Percentiles rank a stretch among this genome's conserved stretches.
Conservation (phyloP, 192 early-diverging fungal genomes). For the Umbelopsis sp. region DNA sequence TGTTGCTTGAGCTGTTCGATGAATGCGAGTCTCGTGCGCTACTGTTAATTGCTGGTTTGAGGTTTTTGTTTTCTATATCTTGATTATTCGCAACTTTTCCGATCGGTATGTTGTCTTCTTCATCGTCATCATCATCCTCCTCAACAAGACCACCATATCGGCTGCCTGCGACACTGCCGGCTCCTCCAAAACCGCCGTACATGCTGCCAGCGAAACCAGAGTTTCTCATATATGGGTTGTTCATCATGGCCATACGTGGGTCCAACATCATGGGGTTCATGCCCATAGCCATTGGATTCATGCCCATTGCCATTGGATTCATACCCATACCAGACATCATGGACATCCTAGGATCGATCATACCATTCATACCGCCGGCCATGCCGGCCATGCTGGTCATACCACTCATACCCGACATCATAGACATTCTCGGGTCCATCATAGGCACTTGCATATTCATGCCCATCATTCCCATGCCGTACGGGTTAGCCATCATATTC, state of each 20-base stretch:
- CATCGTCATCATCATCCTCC: constrained; percentile 30
- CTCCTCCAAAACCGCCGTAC: constrained; percentile 17
- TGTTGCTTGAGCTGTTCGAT: constrained; percentile 7
- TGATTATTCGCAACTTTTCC: constrained; percentile 11
- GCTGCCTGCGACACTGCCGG: constrained; percentile 19
- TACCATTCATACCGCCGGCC: constrained; percentile 4
- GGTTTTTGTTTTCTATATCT: constrained; percentile 3
- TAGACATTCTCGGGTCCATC: constrained; percentile 18
- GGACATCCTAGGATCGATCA: constrained; percentile 26
- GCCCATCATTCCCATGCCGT: constrained; percentile 1
- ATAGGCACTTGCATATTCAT: constrained; percentile 26
- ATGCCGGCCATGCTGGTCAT: constrained; percentile 21
- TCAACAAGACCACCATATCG: constrained; percentile 22
- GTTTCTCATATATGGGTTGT: not conserved
- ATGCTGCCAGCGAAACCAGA: not conserved
- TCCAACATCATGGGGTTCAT: constrained; percentile 34
- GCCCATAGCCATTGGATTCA: constrained; percentile 20
- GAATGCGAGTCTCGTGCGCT: not conserved
- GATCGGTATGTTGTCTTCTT: constrained; percentile 40
- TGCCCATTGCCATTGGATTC: not conserved
- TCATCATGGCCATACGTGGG: constrained; percentile 37
- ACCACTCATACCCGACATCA: constrained; percentile 28
- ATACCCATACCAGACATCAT: constrained; percentile 13
- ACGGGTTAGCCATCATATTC: not conserved
- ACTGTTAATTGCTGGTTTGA: not conserved